These are phyloP conservation scores for Agaricus blazei DNA, from an alignment of 768 basidiomycete genomes.

Conservation along the genomic window DNA sequence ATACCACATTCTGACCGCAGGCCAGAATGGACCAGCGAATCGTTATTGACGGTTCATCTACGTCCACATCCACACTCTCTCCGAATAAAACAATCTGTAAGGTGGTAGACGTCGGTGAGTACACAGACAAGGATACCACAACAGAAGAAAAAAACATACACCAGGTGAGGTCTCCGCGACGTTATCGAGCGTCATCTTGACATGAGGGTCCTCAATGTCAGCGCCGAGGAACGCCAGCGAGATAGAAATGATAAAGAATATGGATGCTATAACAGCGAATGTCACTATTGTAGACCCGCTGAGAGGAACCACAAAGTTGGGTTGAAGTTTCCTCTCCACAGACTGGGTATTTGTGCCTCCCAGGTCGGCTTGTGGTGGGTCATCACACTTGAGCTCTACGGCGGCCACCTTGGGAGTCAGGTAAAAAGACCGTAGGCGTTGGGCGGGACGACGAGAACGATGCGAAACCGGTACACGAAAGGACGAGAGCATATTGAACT, in stretches of 20 bases:
- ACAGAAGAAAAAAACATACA: slow-evolving; percentile 23
- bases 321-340: not conserved
- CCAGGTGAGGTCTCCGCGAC: slow-evolving; percentile 39
- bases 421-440: slow-evolving; percentile 39
- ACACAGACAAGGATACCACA: not conserved
- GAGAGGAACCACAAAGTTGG: slow-evolving; percentile 21
- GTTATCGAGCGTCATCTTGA: slow-evolving; percentile 33
- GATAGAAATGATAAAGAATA: slow-evolving; percentile 44
- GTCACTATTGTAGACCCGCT: slow-evolving; percentile 25
- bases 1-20: slow-evolving; percentile 41
- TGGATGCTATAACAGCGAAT: slow-evolving; percentile 38
- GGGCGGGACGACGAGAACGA: slow-evolving; percentile 29
- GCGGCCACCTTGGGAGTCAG: slow-evolving; percentile 23
- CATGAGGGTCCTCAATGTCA: slow-evolving; percentile 33
- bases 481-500: slow-evolving; percentile 18
- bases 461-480: slow-evolving; percentile 25
- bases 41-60: slow-evolving; percentile 52
- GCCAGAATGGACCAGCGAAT: slow-evolving; percentile 53
- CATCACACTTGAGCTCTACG: slow-evolving; percentile 5
- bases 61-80: slow-evolving; percentile 52
- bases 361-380: slow-evolving; percentile 17
- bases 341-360: slow-evolving; percentile 18
- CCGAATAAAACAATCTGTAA: slow-evolving; percentile 48
- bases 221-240: slow-evolving; percentile 45
- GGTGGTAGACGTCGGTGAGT: too few relatives aligned